Conservation (phyloP, 2,329 filamentous ascomycete species). For the Colletotrichum karsti region DNA sequence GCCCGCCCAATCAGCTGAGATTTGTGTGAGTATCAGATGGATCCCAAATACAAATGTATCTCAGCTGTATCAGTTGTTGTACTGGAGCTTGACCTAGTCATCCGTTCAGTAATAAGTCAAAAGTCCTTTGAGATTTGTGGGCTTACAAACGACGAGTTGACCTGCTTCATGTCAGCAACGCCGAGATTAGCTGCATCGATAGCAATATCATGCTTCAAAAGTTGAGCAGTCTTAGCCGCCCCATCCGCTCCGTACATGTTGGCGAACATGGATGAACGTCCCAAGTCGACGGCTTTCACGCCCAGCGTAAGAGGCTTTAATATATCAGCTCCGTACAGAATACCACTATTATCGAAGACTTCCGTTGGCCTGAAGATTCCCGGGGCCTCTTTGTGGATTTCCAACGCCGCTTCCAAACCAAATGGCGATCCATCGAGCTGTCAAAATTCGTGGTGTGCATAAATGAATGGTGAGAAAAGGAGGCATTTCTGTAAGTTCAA, state of each 20-base stretch:
- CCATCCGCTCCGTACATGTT: conserved; percentile 12
- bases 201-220: conserved; percentile 8
- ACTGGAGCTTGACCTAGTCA: not conserved
- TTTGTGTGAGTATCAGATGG: too few relatives aligned
- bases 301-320: conserved; percentile 51
- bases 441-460: conserved; percentile 53
- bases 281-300: conserved; percentile 51
- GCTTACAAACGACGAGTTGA: not conserved
- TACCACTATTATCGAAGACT: conserved; percentile 46
- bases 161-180: not conserved
- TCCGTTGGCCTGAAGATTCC: conserved; percentile 35
- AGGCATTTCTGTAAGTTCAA: conserved; percentile 39
- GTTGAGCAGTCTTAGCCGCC: not conserved
- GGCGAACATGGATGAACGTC: conserved; percentile 38
- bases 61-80: not conserved
- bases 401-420: conserved; percentile 42
- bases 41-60: too few relatives aligned
- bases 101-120: not conserved
- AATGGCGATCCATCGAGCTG: conserved; percentile 48
- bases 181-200: conserved; percentile 9
- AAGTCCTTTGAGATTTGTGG: accelerated
- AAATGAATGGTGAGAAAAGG: too few relatives aligned
- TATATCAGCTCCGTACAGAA: conserved; percentile 49
- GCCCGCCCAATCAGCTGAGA: too few relatives aligned
- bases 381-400: conserved; percentile 36